Base-by-base conservation (phyloP, 257 asterid species). In the Solanum lycopersicoides region DNA sequence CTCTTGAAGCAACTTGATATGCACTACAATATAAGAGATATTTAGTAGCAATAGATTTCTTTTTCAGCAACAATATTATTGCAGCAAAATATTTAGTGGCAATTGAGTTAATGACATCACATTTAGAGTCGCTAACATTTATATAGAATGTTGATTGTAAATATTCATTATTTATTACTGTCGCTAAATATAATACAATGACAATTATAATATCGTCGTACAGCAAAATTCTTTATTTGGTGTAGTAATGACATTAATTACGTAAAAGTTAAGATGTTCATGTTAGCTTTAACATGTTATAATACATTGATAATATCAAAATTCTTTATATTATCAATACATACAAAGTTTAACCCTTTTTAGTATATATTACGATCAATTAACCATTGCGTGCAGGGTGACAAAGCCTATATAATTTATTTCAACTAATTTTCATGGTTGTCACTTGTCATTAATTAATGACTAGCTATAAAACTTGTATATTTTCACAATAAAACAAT, bases 81-180 rank as follows among this genome's bases (percentile, higher is more conserved):
- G 25, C 0, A 0, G 28, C 25, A 8, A 59, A 20, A 59, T 59
- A 59, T 9, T 20, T 20, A 59, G 2, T 59, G 25, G 0, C 25
- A 59, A 20, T 21, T 59, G 66, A 20, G 66, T 8, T 59, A 59
- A 8, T 56, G 2, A 2, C 11, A 56, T 20, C 7, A 2, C 25
- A 21, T 20, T 20, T 3, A 59, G 66, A 59, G 25, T 20, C 1
- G 2, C 12, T 3, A 59, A 59, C 28, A 59, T 59, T 20, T 59
- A 8, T 0, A 20, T 59, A 59, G 66, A 59, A 7, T 59, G 0
- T 0, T 59, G 12, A 1, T 0, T 0, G 0, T 59, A 59, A 59
- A 59, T 59, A 59, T 59, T 59, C 11, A 53, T 53, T 53, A 15
- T 15, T 50, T 15, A 28, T 1, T 28, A 28, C 9, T 56, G 4